These are phyloP conservation scores for Yamadazyma oceani DNA, from an alignment of 1,139 yeast genomes.

Conservation along the genomic window DNA sequence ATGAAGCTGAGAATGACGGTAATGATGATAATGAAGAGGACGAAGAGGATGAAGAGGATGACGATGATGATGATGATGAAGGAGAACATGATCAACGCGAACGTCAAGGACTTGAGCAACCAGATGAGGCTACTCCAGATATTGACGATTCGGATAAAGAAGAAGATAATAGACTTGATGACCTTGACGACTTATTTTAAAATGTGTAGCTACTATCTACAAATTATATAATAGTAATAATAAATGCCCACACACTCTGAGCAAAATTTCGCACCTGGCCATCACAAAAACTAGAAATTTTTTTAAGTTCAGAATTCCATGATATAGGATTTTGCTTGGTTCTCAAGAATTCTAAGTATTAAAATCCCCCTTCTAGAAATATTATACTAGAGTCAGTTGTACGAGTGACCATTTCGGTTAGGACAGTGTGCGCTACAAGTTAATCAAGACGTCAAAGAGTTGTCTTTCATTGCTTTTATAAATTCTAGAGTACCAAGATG, in stretches of 20 bases:
- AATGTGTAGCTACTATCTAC: neutral
- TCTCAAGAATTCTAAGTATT: neutral
- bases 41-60: constrained; percentile 24
- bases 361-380: neutral
- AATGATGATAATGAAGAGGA: constrained; percentile 12
- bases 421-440: too few relatives aligned
- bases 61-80: constrained; percentile 20
- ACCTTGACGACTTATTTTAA: constrained; percentile 34
- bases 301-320: neutral
- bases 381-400: neutral
- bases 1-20: constrained; percentile 28
- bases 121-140: constrained; percentile 16
- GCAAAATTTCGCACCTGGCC: neutral
- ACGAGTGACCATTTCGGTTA: too few relatives aligned
- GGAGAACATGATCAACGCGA: constrained; percentile 30
- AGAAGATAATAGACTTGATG: constrained; percentile 41
- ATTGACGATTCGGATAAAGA: constrained; percentile 30
- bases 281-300: neutral
- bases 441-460: too few relatives aligned
- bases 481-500: too few relatives aligned
- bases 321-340: neutral
- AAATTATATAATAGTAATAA: neutral
- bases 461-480: too few relatives aligned
- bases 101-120: constrained; percentile 27
- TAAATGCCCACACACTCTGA: too few relatives aligned